A percentile compares a stretch with the other conserved stretches of the same genome.
Evolutionary conservation across 192 early-diverging fungal species (phyloP).

Genomic region (Glomus cerebriforme): DNA sequence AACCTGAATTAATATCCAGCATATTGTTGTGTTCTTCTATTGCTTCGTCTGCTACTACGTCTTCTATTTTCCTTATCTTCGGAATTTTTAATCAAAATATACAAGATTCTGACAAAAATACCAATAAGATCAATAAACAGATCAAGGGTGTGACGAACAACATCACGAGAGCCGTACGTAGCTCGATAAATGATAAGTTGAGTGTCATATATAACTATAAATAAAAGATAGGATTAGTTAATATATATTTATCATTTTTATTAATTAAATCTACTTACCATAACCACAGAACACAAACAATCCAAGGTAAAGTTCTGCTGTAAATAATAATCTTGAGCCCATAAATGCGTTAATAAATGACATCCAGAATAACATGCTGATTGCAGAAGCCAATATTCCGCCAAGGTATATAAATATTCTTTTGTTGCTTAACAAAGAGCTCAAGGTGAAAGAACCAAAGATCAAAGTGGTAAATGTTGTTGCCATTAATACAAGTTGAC

Average conservation of each 20-base stretch:
- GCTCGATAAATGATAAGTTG: conserved; percentile 52
- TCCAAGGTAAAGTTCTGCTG: conserved; percentile 49
- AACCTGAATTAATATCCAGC: neutral
- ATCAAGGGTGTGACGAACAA: conserved; percentile 36
- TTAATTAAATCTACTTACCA: conserved; percentile 13
- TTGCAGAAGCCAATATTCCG: conserved; percentile 41
- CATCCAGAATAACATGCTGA: conserved; percentile 33
- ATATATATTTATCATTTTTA: neutral
- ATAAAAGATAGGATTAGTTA: neutral
- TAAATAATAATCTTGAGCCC: conserved; percentile 37
- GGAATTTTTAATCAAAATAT: conserved; percentile 39
- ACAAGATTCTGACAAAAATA: conserved; percentile 48
- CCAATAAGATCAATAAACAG: conserved; percentile 49
- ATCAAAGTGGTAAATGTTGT: conserved; percentile 21
- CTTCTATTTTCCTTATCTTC: conserved; percentile 33
- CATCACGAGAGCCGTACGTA: conserved; percentile 33
- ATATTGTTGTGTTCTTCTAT: neutral
- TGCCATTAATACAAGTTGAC: conserved; percentile 37
- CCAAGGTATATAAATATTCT: conserved; percentile 33
- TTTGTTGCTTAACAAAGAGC: conserved; percentile 34
- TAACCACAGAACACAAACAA: conserved; percentile 50
- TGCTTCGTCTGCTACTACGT: neutral
- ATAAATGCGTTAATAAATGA: conserved; percentile 44
- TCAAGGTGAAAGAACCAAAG: conserved; percentile 48
- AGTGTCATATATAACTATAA: conserved; percentile 52